Evolutionary conservation across 495 filamentous ascomycete genomes (phyloP).

Genomic region (Hyaloscypha hepaticicola): DNA sequence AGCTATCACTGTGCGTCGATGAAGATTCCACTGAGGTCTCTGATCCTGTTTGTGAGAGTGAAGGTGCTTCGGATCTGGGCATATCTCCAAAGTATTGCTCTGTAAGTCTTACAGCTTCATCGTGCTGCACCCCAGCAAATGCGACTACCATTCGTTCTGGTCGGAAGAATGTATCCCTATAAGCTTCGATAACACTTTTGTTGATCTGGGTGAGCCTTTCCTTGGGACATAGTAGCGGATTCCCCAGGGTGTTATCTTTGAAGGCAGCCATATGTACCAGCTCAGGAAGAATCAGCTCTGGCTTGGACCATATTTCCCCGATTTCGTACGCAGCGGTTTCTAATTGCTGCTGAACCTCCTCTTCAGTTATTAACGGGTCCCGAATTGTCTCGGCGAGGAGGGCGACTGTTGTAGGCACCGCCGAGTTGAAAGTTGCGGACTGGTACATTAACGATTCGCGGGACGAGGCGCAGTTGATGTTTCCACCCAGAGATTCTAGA

Average conservation of each 20-base stretch:
- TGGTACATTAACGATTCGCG: slow-evolving; percentile 99
- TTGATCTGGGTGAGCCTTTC: slow-evolving; percentile 80
- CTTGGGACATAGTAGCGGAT: slow-evolving; percentile 86
- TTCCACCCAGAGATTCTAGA: slow-evolving; percentile 84
- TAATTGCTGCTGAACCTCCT: slow-evolving; percentile 83
- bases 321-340: slow-evolving; percentile 94
- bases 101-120: slow-evolving; percentile 74
- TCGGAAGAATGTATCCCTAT: slow-evolving; percentile 78
- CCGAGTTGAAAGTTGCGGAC: slow-evolving; percentile 93
- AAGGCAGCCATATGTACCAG: slow-evolving; percentile 92
- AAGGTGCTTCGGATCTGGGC: slow-evolving; percentile 50
- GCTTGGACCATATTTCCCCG: slow-evolving; percentile 95
- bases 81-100: slow-evolving; percentile 91
- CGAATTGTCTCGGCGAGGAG: slow-evolving; percentile 93
- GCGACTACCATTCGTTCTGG: slow-evolving; percentile 92
- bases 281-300: slow-evolving; percentile 93
- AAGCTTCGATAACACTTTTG: slow-evolving; percentile 69
- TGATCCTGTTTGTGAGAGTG: slow-evolving; percentile 56
- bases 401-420: slow-evolving; percentile 78
- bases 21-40: slow-evolving; percentile 56
- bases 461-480: slow-evolving; percentile 94
- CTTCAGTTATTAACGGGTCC: slow-evolving; percentile 83
- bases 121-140: slow-evolving; percentile 88
- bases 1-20: slow-evolving; percentile 35
- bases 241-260: slow-evolving; percentile 91